Evolutionary conservation across 495 filamentous ascomycete species (phyloP), one percentile per base, ranked within the genome.

Genomic region (Trichoderma reesei): DNA sequence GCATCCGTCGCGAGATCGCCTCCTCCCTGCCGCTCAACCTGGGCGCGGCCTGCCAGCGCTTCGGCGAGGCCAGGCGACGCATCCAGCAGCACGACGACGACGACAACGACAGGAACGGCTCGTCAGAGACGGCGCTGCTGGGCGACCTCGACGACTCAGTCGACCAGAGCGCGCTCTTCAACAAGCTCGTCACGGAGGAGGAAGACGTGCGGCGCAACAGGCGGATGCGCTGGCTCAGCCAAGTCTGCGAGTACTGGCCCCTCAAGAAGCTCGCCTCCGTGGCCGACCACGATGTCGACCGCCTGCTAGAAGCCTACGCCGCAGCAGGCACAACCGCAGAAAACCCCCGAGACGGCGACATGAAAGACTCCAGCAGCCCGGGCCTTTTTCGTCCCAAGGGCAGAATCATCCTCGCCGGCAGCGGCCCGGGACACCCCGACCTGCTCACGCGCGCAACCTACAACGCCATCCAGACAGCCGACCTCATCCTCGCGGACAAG

Each of bases 221-320:
- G 60, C 81, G 94, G 46, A 91, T 95, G 78, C 85, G 94, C 33
- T 98, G 95, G 95, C 76, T 98, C 3, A 85, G 88, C 18, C 94
- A 98, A 72, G 92, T 98, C 18, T 98, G 95, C 80, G 94, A 98
- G 78, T 98, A 98, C 75, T 98, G 95, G 95, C 92, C 94, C 1
- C 79, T 98, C 26, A 84, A 84, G 54, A 85, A 89, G 18, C 82
- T 98, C 3, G 91, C 91, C 8, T 79, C 80, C 36, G 86, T 98
- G 62, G 85, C 83, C 13, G 90, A 96, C 70, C 81, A 75, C 16
- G 93, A 97, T 70, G 87, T 96, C 5, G 82, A 89, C 7, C 71
- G 75, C 20, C 83, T 96, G 18, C 78, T 96, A 9, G 74, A 82
- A 65, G 83, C 86, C 8, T 97, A 97, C 67, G 70, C 68, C 41